Evolutionary conservation across 208 protist genomes (phyloP), one percentile per base, ranked within the genome.

Genomic region (Strigomonas oncopelti): DNA sequence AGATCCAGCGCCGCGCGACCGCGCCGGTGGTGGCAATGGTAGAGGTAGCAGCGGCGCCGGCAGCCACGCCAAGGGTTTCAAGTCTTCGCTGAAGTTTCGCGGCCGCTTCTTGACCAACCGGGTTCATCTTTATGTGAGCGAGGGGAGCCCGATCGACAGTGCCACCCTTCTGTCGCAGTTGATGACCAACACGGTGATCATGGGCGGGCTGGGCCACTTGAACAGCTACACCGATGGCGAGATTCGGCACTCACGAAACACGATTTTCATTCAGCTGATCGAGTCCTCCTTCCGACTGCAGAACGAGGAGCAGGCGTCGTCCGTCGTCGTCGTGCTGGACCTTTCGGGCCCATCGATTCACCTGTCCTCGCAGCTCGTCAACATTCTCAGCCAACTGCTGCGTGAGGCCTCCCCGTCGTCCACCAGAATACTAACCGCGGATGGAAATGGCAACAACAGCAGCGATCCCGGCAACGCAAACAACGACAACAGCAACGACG

Each of bases 191-290:
- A 85, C 86, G 3, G 68, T 68, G 24, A 46, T 96, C 4, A 69
- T 94, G 5, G 91, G 91, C 34, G 91, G 91, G 8, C 69, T 81
- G 18, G 91, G 88, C 32, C 72, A 78, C 27, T 81, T 96, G 22
- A 91, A 86, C 0, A 64, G 68, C 60, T 83, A 88, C 65, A 64
- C 74, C 52, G 28, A 61, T 18, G 76, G 72, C 4, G 85, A 91
- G 62, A 68, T 77, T 28, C 60, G 65, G 31, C 65, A 60, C 22
- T 81, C 83, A 18, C 81, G 78, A 36, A 88, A 88, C 69, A 85
- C 75, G 28, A 38, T 92, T 24, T 63, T 65, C 59, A 77, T 90
- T 34, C 58, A 51, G 16, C 79, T 74, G 32, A 78, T 95, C 38
- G 88, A 90, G 36, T 67, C 79, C 14, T 85, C 90, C 13, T 65